These are phyloP conservation scores for Rhododendron kiyosumense DNA, from an alignment of 148 eudicot species.

Conservation along the genomic window DNA sequence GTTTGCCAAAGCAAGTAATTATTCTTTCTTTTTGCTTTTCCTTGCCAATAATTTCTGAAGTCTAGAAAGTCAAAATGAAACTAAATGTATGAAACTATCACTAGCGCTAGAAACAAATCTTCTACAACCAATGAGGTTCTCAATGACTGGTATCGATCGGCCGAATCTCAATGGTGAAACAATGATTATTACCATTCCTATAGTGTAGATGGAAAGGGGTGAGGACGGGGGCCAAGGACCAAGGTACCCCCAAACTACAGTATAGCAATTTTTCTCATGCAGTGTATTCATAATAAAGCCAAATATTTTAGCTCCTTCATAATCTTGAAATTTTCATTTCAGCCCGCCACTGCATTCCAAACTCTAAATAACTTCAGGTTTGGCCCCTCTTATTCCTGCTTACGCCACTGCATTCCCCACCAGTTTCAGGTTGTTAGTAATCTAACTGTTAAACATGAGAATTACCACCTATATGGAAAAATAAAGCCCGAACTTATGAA, in stretches of 20 bases:
- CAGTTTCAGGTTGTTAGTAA: background rate
- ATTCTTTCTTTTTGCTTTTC: background rate
- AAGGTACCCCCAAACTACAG: background rate
- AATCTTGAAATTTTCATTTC: background rate
- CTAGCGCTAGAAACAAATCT: too few relatives aligned
- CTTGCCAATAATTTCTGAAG: background rate
- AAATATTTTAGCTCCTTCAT: background rate
- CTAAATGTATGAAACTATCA: too few relatives aligned
- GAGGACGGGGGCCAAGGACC: too few relatives aligned
- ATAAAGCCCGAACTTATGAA: background rate
- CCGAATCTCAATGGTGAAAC: too few relatives aligned
- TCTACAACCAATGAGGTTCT: too few relatives aligned
- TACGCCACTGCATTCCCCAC: background rate
- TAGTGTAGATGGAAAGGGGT: too few relatives aligned
- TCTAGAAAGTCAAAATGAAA: background rate
- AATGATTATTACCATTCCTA: too few relatives aligned
- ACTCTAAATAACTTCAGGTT: background rate
- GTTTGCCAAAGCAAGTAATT: background rate
- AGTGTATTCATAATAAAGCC: background rate
- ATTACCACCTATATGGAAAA: background rate
- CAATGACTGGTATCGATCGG: too few relatives aligned
- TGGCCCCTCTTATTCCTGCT: background rate
- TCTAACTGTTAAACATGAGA: background rate
- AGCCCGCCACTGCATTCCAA: background rate
- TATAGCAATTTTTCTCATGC: background rate